A percentile compares a stretch with the other conserved stretches of the same genome.
Evolutionary conservation across 192 early-diverging fungal species (phyloP).

Genomic region (Backusella macrospora): DNA sequence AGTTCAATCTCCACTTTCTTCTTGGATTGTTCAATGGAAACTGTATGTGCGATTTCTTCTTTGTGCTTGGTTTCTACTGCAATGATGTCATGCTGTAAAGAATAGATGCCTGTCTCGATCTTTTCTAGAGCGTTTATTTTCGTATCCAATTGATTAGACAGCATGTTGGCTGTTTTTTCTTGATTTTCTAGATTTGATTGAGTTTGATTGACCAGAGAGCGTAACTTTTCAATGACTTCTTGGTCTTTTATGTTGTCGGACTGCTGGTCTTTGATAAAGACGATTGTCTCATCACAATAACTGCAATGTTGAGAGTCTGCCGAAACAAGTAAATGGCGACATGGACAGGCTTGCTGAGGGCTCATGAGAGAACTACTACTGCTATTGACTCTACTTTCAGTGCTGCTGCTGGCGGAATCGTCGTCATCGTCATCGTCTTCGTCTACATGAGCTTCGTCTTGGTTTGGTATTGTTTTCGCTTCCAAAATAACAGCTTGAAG

Average conservation of each 20-base stretch:
- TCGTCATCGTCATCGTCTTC: background rate
- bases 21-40: conserved; percentile 82
- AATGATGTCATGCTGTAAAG: conserved; percentile 61
- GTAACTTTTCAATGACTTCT: background rate
- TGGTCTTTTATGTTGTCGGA: background rate
- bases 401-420: conserved; percentile 11
- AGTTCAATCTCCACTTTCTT: conserved; percentile 86
- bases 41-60: conserved; percentile 76
- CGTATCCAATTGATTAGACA: background rate
- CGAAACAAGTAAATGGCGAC: conserved; percentile 19
- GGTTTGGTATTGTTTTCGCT: background rate
- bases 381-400: background rate
- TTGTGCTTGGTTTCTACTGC: conserved; percentile 69
- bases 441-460: background rate
- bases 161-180: background rate
- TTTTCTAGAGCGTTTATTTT: background rate
- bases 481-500: conserved; percentile 6
- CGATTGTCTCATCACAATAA: conserved; percentile 18
- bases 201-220: background rate
- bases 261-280: background rate
- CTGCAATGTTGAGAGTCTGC: conserved; percentile 9
- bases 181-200: background rate
- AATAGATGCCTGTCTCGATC: background rate
- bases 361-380: conserved; percentile 8
- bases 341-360: background rate